Evolutionary conservation across 208 protist species (phyloP).

Genomic region (Kentomonas sorsogonicus): DNA sequence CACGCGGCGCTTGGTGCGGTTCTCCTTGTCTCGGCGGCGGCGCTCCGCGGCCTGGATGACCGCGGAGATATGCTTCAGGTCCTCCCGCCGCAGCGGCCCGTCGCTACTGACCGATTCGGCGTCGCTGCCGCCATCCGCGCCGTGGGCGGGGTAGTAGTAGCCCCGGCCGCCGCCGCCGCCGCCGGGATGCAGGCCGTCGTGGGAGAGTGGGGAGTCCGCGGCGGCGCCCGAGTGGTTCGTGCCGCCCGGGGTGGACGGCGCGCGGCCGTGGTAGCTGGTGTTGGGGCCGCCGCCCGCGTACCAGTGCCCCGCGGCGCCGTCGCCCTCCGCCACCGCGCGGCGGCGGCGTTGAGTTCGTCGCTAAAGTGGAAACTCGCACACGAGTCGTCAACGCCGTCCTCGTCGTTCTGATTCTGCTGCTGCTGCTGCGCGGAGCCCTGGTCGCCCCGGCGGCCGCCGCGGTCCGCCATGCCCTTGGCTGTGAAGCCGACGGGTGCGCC

Average conservation of each 20-base stretch:
- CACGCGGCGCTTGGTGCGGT: constrained; percentile 3
- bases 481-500: neutral
- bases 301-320: neutral
- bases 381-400: too few relatives aligned
- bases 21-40: constrained; percentile 24
- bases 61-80: constrained; percentile 60
- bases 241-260: neutral
- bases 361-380: too few relatives aligned
- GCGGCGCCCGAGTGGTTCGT: neutral
- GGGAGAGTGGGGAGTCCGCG: neutral
- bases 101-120: constrained; percentile 1
- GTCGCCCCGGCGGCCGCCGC: neutral
- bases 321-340: neutral
- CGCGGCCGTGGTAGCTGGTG: neutral
- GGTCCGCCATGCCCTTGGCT: constrained; percentile 4
- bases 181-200: neutral
- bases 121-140: neutral
- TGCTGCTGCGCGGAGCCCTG: neutral
- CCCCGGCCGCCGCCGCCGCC: neutral
- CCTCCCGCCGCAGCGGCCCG: constrained; percentile 50
- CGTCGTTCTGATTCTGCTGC: neutral
- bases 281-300: neutral
- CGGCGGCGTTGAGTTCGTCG: too few relatives aligned
- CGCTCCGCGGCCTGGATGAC: constrained; percentile 27
- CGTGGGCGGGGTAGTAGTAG: neutral